Base-by-base conservation (phyloP, 768 basidiomycete genomes). In the Leccinum barrowsii region DNA sequence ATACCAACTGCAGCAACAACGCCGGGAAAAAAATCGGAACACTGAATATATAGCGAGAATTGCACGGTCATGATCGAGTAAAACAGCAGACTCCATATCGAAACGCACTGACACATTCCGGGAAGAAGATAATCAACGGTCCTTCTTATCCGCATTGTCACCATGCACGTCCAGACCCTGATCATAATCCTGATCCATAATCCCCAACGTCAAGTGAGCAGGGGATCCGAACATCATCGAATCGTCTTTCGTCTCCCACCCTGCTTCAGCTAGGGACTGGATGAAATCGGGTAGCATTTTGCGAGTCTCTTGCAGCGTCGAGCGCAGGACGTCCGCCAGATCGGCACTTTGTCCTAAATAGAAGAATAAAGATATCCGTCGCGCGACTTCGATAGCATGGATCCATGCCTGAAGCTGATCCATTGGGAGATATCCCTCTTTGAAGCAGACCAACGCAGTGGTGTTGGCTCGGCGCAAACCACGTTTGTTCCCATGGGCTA, bases 391-490 rank as follows among this genome's bases (percentile, higher is more conserved):
- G 12, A 62, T 56, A 7, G 59, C 62, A 35, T 71, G 66, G 53
- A 72, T 56, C 85, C 86, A 88, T 3, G 82, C 85, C 56, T 79
- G 80, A 40, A 85, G 74, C 58, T 83, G 80, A 65, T 86, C 84
- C 13, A 66, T 59, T 4, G 75, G 56, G 22, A 67, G 65, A 55
- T 84, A 79, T 6, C 78, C 78, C 28, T 82, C 79, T 59, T 80
- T 85, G 58, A 87, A 72, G 62, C 76, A 76, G 44, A 84, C 75
- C 59, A 77, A 76, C 3, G 83, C 35, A 15, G 35, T 59, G n/a
- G 52, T 57, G 19, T 32, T 7, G 0, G 37, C 21, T 7, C 2
- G 42, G 21, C 47, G 50, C 22, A 12, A 35, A 32, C 17, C 4
- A 12, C 13, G 50, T 7, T 49, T 21, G 7, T 37, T 61, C 48